phyloP scores from a whole-genome alignment of 768 basidiomycete species.

The Tephrocybe sp. region DNA sequence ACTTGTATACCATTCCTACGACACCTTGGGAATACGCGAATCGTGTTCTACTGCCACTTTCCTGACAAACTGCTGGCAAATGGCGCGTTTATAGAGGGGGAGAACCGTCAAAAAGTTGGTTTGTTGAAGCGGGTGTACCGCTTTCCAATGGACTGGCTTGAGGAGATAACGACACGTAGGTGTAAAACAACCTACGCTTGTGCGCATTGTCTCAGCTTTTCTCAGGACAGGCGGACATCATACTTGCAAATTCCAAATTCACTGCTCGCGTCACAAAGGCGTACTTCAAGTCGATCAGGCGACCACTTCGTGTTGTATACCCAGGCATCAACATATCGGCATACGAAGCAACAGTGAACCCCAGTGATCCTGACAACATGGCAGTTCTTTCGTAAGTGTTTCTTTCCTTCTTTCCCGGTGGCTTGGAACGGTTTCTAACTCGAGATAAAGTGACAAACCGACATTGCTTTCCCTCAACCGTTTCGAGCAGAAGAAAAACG shows the following conservation, averaged over 20 bases:
- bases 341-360: conserved; percentile 53
- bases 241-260: conserved; percentile 90
- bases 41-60: conserved; percentile 98
- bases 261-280: conserved; percentile 79
- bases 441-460: conserved; percentile 48
- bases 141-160: conserved; percentile 85
- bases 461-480: conserved; percentile 90
- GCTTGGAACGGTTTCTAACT: background rate
- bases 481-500: conserved; percentile 95
- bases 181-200: background rate
- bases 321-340: conserved; percentile 87
- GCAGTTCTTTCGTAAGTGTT: conserved; percentile 64
- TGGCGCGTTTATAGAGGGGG: conserved; percentile 63
- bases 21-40: conserved; percentile 63
- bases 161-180: conserved; percentile 88
- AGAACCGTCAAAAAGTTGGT: conserved; percentile 38
- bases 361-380: conserved; percentile 48
- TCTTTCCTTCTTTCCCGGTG: background rate
- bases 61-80: conserved; percentile 90
- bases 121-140: conserved; percentile 79
- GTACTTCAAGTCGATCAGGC: conserved; percentile 69
- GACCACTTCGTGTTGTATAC: conserved; percentile 80
- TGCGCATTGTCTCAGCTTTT: conserved; percentile 3
- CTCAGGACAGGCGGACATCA: conserved; percentile 83
- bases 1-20: conserved; percentile 87